These are phyloP conservation scores for Scutellaria galericulata DNA, from an alignment of 257 asterid genomes.

Conservation along the genomic window DNA sequence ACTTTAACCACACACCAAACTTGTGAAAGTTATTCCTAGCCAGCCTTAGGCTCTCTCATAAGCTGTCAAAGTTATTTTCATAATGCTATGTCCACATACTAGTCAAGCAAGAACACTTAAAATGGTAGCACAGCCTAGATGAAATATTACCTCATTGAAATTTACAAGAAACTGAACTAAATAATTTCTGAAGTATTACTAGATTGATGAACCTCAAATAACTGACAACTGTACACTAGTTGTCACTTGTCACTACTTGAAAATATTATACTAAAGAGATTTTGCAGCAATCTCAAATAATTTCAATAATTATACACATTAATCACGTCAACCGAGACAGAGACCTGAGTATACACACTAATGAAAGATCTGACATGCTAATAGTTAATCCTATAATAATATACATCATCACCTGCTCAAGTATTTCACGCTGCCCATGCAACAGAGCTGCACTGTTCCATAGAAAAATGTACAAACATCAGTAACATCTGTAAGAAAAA, in stretches of 20 bases:
- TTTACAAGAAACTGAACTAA: neutral
- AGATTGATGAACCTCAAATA: too few species aligned
- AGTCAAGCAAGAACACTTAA: neutral
- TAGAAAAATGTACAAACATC: conserved; percentile 33
- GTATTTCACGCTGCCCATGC: conserved; percentile 85
- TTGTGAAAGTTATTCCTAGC: too few species aligned
- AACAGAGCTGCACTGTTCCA: conserved; percentile 77
- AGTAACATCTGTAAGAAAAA: conserved; percentile 17
- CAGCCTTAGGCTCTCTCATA: neutral
- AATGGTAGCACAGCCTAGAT: neutral
- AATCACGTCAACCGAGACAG: neutral
- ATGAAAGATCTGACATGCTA: neutral
- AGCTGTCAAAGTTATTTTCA: too few species aligned
- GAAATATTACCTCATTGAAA: neutral
- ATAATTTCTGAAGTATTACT: neutral
- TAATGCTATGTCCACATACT: neutral
- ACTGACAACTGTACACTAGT: too few species aligned
- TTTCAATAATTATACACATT: neutral
- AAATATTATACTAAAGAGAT: neutral
- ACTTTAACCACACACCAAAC: neutral
- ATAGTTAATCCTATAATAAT: neutral
- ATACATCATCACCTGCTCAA: conserved; percentile 81
- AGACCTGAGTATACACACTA: neutral
- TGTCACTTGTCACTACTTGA: neutral
- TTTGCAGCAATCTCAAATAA: neutral